These are phyloP conservation scores for Saccharomyces hybrid DNA, from an alignment of 1,139 yeast species.

Conservation along the genomic window DNA sequence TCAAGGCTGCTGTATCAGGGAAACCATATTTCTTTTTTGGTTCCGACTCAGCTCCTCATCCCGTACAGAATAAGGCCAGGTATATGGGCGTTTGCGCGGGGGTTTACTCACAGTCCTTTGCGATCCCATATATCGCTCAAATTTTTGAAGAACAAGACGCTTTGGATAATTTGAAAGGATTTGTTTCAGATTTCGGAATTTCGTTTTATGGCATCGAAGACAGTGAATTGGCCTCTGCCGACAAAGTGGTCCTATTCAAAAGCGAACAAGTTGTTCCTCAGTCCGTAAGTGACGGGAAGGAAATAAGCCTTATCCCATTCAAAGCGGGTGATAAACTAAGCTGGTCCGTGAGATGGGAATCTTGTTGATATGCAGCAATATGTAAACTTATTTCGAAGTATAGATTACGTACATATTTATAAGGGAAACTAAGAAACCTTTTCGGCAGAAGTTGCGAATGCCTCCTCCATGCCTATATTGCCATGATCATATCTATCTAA, in stretches of 20 bases:
- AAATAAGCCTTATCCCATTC: constrained; percentile 75
- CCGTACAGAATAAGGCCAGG: constrained; percentile 64
- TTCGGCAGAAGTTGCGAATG: neutral
- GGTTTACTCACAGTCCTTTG: constrained; percentile 83
- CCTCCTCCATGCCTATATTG: neutral
- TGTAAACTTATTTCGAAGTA: neutral
- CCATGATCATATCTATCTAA: neutral
- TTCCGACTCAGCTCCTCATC: constrained; percentile 96
- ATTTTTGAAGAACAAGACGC: constrained; percentile 63
- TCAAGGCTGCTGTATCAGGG: constrained; percentile 86
- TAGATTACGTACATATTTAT: neutral
- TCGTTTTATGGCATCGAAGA: constrained; percentile 53
- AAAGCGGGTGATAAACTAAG: constrained; percentile 66
- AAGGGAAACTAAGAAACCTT: neutral
- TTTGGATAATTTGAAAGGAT: constrained; percentile 57
- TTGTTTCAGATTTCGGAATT: constrained; percentile 71
- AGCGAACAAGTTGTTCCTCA: constrained; percentile 53
- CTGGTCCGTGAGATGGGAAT: constrained; percentile 75
- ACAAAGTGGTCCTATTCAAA: constrained; percentile 46
- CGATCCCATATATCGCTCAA: constrained; percentile 77
- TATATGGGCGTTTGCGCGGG: constrained; percentile 93
- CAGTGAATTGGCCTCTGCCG: constrained; percentile 38
- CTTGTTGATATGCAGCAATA: neutral
- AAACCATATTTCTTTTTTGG: constrained; percentile 93
- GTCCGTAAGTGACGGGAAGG: constrained; percentile 38